A percentile compares a stretch with the other conserved stretches of the same genome.
phyloP scores from a whole-genome alignment of 2,329 filamentous ascomycete species.

The Trichoderma sp. region DNA sequence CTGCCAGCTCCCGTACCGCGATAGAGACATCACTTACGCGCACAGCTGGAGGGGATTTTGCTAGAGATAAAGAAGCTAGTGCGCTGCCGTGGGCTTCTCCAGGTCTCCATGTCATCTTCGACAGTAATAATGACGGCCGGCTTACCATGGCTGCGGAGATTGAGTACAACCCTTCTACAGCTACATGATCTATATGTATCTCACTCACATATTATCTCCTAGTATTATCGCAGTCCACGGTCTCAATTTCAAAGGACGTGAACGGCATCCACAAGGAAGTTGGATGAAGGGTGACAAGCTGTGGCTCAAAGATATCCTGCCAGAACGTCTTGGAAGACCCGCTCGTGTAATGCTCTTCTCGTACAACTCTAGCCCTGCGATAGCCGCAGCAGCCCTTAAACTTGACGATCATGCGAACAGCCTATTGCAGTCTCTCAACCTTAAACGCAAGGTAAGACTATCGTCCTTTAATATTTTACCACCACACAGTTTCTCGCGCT shows the following conservation, averaged over 20 bases:
- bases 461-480: not conserved
- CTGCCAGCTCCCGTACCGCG: too few species aligned
- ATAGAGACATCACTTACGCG: too few species aligned
- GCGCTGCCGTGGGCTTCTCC: too few species aligned
- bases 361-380: slow-evolving; percentile 11
- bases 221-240: slow-evolving; percentile 8
- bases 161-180: too few species aligned
- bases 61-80: too few species aligned
- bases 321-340: not conserved
- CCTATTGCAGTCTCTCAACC: not conserved
- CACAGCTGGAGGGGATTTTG: too few species aligned
- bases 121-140: too few species aligned
- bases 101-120: too few species aligned
- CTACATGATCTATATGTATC: too few species aligned
- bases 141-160: too few species aligned
- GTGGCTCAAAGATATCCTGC: not conserved
- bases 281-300: not conserved
- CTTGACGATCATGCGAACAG: slow-evolving; percentile 2
- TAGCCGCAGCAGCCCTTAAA: not conserved
- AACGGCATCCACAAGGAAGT: not conserved
- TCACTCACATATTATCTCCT: not conserved
- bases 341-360: not conserved
- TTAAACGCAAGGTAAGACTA: too few species aligned
- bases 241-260: not conserved
- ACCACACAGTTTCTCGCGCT: too few species aligned